Conservation (phyloP, 1,284 basidiomycete species). For the Clitocybe nebularis region DNA sequence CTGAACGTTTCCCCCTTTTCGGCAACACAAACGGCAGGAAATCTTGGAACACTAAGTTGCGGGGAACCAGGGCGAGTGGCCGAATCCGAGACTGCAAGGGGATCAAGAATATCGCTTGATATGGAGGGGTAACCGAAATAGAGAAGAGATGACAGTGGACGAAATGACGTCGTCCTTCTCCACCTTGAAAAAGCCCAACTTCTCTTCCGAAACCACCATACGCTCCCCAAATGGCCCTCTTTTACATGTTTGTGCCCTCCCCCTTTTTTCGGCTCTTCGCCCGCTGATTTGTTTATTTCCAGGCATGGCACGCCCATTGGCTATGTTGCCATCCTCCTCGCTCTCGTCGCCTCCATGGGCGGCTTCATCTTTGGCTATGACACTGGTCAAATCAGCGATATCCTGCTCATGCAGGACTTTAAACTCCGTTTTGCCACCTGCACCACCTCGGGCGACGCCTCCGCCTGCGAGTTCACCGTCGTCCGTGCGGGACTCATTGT, state of each 20-base stretch:
- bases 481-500: slow-evolving; percentile 67
- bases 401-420: slow-evolving; percentile 75
- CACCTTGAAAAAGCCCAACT: neutral
- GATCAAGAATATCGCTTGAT: no score
- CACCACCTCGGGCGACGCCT: slow-evolving; percentile 31
- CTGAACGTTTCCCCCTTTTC: no score
- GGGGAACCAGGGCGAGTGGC: no score
- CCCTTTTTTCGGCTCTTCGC: neutral
- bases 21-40: no score
- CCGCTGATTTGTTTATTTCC: slow-evolving; percentile 5
- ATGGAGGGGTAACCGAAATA: no score
- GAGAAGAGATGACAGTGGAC: no score
- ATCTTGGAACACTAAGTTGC: no score
- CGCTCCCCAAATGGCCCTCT: slow-evolving; percentile 10
- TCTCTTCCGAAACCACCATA: no score
- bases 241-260: slow-evolving; percentile 10
- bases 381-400: slow-evolving; percentile 77
- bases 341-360: slow-evolving; percentile 72
- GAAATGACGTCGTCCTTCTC: no score
- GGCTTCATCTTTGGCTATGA: slow-evolving; percentile 79
- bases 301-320: slow-evolving; percentile 52
- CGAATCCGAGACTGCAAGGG: no score
- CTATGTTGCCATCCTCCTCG: slow-evolving; percentile 60
- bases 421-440: slow-evolving; percentile 58
- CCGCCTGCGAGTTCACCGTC: slow-evolving; percentile 47